Evolutionary conservation across 164 flowering plant species (phyloP).

Genomic region (Aristolochia contorta): DNA sequence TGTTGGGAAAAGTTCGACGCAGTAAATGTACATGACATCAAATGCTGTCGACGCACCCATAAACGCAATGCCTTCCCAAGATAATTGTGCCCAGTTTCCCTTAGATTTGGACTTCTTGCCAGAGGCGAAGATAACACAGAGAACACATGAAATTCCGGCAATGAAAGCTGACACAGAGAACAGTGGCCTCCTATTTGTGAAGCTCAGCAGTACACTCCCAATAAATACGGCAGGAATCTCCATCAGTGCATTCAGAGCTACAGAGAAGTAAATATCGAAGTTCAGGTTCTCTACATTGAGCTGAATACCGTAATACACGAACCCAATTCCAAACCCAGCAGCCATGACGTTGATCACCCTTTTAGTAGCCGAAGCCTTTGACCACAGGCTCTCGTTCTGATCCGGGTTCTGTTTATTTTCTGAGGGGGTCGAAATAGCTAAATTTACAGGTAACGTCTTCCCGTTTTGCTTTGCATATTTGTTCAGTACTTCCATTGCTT

Average conservation of each 20-base stretch:
- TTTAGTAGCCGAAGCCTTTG: slow-evolving; percentile 36
- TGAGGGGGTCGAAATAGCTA: slow-evolving; percentile 23
- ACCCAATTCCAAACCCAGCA: slow-evolving; percentile 49
- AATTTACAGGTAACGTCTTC: slow-evolving; percentile 30
- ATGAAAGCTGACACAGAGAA: slow-evolving; percentile 28
- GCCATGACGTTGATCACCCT: slow-evolving; percentile 38
- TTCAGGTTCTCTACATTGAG: slow-evolving; percentile 47
- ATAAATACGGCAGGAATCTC: slow-evolving; percentile 57
- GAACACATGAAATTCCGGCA: slow-evolving; percentile 40
- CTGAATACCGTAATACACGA: slow-evolving; percentile 55
- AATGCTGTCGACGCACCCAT: slow-evolving; percentile 57
- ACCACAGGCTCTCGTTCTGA: slow-evolving; percentile 27
- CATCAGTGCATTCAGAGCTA: slow-evolving; percentile 42
- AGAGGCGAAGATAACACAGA: slow-evolving; percentile 31
- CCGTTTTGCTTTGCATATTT: slow-evolving; percentile 42
- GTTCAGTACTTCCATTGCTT: slow-evolving; percentile 35
- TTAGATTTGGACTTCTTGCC: background rate
- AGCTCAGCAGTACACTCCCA: slow-evolving; percentile 34
- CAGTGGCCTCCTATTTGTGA: slow-evolving; percentile 27
- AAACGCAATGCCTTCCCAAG: slow-evolving; percentile 41
- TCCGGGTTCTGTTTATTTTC: background rate
- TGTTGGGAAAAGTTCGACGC: slow-evolving; percentile 61
- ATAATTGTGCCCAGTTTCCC: slow-evolving; percentile 33
- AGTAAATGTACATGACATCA: slow-evolving; percentile 37
- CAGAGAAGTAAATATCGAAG: slow-evolving; percentile 46